These are phyloP conservation scores for Diaporthe australafricana DNA, from an alignment of 2,329 filamentous ascomycete genomes.

Conservation along the genomic window DNA sequence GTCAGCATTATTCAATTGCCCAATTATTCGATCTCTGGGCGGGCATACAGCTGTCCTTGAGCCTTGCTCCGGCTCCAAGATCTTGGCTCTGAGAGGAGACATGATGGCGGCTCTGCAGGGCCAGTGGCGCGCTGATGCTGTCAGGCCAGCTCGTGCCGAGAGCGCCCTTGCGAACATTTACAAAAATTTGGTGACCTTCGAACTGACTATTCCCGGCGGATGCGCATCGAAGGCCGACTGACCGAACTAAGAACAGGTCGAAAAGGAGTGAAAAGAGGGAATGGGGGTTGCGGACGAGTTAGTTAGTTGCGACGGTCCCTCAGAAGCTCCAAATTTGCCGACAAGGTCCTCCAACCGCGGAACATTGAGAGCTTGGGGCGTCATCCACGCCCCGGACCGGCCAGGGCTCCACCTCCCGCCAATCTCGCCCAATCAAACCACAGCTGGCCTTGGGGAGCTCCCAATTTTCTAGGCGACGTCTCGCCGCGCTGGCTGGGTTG, in stretches of 20 bases:
- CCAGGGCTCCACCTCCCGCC: constrained; percentile 15
- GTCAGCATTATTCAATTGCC: constrained; percentile 31
- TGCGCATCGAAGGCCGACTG: constrained; percentile 23
- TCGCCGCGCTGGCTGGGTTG: constrained; percentile 18
- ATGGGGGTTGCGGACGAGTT: background rate
- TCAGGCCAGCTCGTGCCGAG: constrained; percentile 64
- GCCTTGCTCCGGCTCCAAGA: constrained; percentile 54
- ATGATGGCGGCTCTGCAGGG: constrained; percentile 56
- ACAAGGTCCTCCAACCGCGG: constrained; percentile 22
- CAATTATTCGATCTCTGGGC: constrained; percentile 36
- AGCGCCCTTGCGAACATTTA: constrained; percentile 70
- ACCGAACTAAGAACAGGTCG: constrained; percentile 3
- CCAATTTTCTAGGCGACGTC: constrained; percentile 30
- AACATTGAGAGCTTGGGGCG: constrained; percentile 20
- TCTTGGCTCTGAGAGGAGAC: constrained; percentile 87
- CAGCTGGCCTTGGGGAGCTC: constrained; percentile 18
- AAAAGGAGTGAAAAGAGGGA: background rate
- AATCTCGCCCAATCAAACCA: constrained; percentile 22
- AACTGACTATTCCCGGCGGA: constrained; percentile 1
- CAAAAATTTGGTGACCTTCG: constrained; percentile 12
- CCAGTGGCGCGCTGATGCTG: constrained; percentile 57
- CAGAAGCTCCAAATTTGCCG: constrained; percentile 35
- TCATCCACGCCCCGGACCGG: constrained; percentile 6
- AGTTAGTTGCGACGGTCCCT: background rate
- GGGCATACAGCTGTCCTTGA: constrained; percentile 60